A percentile compares a stretch with the other conserved stretches of the same genome.
phyloP scores from a whole-genome alignment of 192 early-diverging fungal species.

The Linnemannia hyalina region DNA sequence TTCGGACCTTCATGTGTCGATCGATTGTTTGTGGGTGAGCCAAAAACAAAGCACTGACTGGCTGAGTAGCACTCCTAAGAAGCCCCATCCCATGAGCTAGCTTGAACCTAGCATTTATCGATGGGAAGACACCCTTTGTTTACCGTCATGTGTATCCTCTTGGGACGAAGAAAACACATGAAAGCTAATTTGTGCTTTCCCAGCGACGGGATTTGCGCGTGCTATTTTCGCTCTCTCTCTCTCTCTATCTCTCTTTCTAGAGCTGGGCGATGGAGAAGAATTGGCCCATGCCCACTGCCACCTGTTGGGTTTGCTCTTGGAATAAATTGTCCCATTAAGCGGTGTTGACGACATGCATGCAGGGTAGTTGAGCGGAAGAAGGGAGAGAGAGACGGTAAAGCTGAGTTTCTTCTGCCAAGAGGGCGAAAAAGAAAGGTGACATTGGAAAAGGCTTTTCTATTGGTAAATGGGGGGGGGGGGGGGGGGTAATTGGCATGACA shows the following conservation, averaged over 20 bases:
- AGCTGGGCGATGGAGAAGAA: background rate
- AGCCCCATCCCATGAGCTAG: too few relatives aligned
- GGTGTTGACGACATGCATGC: conserved; percentile 7
- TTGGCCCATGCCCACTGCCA: conserved; percentile 1
- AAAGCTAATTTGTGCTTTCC: background rate
- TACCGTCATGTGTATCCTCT: background rate
- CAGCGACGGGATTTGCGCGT: conserved; percentile 8
- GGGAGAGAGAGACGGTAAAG: background rate
- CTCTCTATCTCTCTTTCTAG: background rate
- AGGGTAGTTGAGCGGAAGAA: background rate
- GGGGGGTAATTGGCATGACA: background rate
- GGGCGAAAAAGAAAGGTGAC: background rate
- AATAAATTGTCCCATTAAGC: background rate
- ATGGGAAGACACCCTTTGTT: background rate
- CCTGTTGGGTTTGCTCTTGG: background rate
- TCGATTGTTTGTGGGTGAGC: too few relatives aligned
- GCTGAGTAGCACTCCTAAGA: too few relatives aligned
- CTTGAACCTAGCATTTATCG: too few relatives aligned
- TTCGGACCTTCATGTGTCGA: too few relatives aligned
- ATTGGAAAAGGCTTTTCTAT: background rate
- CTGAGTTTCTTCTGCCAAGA: background rate
- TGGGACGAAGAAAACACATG: background rate
- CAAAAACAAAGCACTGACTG: too few relatives aligned
- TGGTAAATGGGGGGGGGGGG: too few relatives aligned
- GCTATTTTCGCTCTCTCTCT: background rate